Conservation (phyloP, 2,329 filamentous ascomycete genomes). For the Coniochaeta hoffmannii region DNA sequence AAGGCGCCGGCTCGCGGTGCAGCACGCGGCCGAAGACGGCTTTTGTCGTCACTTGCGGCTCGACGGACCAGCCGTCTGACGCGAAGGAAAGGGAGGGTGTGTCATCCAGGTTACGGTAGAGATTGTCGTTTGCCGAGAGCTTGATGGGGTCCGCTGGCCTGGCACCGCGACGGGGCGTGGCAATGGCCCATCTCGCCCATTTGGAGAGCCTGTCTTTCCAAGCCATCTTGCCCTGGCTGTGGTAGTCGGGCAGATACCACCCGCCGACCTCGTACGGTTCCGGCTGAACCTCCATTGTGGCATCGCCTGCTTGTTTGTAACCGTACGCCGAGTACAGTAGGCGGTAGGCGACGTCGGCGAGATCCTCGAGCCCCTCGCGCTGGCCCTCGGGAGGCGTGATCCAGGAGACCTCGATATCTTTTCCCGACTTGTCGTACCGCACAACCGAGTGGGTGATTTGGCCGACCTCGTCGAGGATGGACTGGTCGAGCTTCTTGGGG, state of each 20-base stretch:
- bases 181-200: slow-evolving; percentile 26
- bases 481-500: slow-evolving; percentile 13
- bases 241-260: slow-evolving; percentile 22
- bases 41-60: slow-evolving; percentile 19
- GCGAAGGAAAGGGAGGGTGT: not conserved
- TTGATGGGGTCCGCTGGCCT: not conserved
- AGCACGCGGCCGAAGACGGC: slow-evolving; percentile 47
- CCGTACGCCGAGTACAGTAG: slow-evolving; percentile 30
- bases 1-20: slow-evolving; percentile 18
- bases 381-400: slow-evolving; percentile 20
- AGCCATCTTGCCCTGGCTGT: slow-evolving; percentile 20
- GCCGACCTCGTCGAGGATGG: slow-evolving; percentile 26
- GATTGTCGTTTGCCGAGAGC: slow-evolving; percentile 1
- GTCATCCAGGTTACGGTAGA: not conserved
- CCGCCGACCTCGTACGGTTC: slow-evolving; percentile 11
- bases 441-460: slow-evolving; percentile 30
- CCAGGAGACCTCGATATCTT: slow-evolving; percentile 33
- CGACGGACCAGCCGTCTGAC: slow-evolving; percentile 16
- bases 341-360: slow-evolving; percentile 36
- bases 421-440: slow-evolving; percentile 21
- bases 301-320: slow-evolving; percentile 7
- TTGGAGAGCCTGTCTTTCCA: slow-evolving; percentile 27
- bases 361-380: slow-evolving; percentile 25
- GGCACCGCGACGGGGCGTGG: slow-evolving; percentile 3
- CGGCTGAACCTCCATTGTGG: slow-evolving; percentile 13